A percentile compares a stretch with the other conserved stretches of the same genome.
These are phyloP conservation scores for Globisporangium acanthophoron DNA, from an alignment of 352 stramenopile species.

Conservation along the genomic window DNA sequence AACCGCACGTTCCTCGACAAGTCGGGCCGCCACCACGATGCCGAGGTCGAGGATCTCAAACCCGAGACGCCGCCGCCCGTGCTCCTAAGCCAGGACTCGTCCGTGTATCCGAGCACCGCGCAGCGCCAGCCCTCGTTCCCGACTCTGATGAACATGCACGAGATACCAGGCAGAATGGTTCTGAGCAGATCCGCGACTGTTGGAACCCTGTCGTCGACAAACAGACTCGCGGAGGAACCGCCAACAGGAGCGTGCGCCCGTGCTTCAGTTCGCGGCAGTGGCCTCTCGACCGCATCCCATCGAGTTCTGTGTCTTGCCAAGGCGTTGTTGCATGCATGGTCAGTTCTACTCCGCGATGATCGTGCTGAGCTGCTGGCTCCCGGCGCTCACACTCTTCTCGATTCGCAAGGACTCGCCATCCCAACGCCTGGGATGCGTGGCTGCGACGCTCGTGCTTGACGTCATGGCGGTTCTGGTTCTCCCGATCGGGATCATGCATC, in stretches of 20 bases:
- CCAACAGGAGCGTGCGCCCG: neutral
- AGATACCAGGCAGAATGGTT: neutral
- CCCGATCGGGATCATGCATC: neutral
- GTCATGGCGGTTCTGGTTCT: neutral
- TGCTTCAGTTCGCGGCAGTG: neutral
- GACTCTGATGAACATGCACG: neutral
- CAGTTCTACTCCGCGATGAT: neutral
- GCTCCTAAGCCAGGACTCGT: conserved; percentile 1
- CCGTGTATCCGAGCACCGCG: conserved; percentile 9
- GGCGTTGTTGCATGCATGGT: neutral
- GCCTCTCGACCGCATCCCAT: neutral
- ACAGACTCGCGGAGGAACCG: neutral
- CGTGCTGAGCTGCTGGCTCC: conserved; percentile 5
- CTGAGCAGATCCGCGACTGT: neutral
- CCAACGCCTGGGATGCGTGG: neutral
- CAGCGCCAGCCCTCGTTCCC: neutral
- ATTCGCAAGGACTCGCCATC: neutral
- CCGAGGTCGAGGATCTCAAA: conserved; percentile 15
- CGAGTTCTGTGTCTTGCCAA: neutral
- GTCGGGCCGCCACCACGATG: conserved; percentile 16
- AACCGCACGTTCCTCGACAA: conserved; percentile 23
- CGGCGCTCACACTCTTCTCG: neutral
- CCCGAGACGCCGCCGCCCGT: neutral
- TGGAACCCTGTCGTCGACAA: neutral
- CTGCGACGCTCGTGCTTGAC: neutral